phyloP scores from a whole-genome alignment of 176 grass and related monocot species.

The Chrysopogon serrulatus region DNA sequence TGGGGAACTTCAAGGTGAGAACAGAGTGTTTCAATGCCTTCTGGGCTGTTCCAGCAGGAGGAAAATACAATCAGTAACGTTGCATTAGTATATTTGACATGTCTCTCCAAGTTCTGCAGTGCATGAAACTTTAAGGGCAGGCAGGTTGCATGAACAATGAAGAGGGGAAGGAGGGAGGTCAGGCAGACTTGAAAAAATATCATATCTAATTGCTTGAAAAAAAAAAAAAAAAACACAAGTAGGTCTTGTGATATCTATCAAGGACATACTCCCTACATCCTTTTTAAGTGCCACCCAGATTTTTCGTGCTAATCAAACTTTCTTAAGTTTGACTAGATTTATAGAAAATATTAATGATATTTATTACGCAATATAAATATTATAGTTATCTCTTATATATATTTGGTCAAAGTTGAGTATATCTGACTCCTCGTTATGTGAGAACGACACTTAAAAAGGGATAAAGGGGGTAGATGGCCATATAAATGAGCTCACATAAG shows the following conservation, averaged over 20 bases:
- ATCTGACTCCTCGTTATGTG: no score
- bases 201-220: not conserved
- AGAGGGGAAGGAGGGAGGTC: not conserved
- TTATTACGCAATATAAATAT: no score
- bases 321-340: no score
- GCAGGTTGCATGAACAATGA: not conserved
- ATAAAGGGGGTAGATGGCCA: no score
- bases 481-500: not conserved
- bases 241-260: not conserved
- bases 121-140: not conserved
- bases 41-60: slow-evolving; percentile 55
- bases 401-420: no score
- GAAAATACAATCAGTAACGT: not conserved
- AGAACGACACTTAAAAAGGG: no score
- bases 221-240: not conserved
- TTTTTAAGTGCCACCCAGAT: no score
- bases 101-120: not conserved
- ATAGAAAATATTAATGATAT: no score
- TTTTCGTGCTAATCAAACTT: no score
- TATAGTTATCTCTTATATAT: no score
- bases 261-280: no score
- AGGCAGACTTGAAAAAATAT: not conserved
- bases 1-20: slow-evolving; percentile 80
- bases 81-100: not conserved
- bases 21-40: slow-evolving; percentile 94